phyloP scores from a whole-genome alignment of 768 basidiomycete species.

The Piloderma croceum region DNA sequence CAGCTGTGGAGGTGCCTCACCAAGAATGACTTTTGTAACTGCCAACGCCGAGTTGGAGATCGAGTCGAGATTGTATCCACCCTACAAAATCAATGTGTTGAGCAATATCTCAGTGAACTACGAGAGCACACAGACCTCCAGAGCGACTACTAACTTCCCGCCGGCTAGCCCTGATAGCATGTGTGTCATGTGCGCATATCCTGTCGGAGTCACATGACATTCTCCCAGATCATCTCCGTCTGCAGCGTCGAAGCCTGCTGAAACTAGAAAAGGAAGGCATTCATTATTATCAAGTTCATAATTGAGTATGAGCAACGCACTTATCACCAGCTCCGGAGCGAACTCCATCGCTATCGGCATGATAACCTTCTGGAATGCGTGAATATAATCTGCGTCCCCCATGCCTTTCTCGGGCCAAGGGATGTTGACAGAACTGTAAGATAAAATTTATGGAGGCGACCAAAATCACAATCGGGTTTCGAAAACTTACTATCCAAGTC shows the following conservation, averaged over 20 bases:
- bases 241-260: slow-evolving; percentile 97
- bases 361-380: slow-evolving; percentile 91
- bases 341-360: slow-evolving; percentile 99
- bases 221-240: slow-evolving; percentile 88
- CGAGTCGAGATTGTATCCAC: slow-evolving; percentile 90
- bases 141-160: slow-evolving; percentile 85
- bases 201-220: slow-evolving; percentile 85
- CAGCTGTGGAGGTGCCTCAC: slow-evolving; percentile 76
- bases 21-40: slow-evolving; percentile 82
- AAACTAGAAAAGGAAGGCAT: slow-evolving; percentile 51
- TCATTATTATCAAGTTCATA: not conserved
- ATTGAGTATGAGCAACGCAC: slow-evolving; percentile 42
- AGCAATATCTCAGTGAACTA: slow-evolving; percentile 1
- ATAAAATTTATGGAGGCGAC: slow-evolving; percentile 8
- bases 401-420: slow-evolving; percentile 89
- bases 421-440: slow-evolving; percentile 81
- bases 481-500: slow-evolving; percentile 74
- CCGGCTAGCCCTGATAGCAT: slow-evolving; percentile 87
- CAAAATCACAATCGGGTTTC: not conserved
- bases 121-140: slow-evolving; percentile 64
- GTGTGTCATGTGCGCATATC: slow-evolving; percentile 98
- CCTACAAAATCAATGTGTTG: slow-evolving; percentile 43
- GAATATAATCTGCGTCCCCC: slow-evolving; percentile 92
- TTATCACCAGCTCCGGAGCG: slow-evolving; percentile 91
- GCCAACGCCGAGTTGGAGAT: slow-evolving; percentile 85